A percentile compares a stretch with the other conserved stretches of the same genome.
Conservation (phyloP, 1,139 yeast genomes). For the Candida sanyaensis region DNA sequence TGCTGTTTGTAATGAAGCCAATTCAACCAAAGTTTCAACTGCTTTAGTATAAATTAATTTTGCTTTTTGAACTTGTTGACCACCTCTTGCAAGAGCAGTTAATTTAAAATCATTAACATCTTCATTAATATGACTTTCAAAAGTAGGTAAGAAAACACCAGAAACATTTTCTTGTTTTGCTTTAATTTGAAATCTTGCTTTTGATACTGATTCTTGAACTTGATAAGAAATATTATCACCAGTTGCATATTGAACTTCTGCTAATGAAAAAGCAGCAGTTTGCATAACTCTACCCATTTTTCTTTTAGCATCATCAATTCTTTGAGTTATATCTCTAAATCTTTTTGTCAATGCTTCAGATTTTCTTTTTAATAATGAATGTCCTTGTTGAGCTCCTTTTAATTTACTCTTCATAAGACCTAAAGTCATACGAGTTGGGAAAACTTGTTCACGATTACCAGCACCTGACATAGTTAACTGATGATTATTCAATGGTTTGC, state of each 20-base stretch:
- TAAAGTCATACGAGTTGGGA: slow-evolving; percentile 97
- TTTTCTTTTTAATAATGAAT: slow-evolving; percentile 87
- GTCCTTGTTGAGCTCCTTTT: slow-evolving; percentile 98
- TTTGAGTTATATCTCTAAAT: slow-evolving; percentile 90
- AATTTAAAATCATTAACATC: slow-evolving; percentile 89
- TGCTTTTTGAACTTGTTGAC: slow-evolving; percentile 96
- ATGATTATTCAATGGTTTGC: background rate
- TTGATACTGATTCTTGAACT: slow-evolving; percentile 90
- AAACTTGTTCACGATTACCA: slow-evolving; percentile 76
- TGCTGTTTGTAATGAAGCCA: slow-evolving; percentile 94
- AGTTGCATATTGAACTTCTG: slow-evolving; percentile 96
- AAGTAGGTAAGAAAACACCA: slow-evolving; percentile 93
- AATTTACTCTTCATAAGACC: slow-evolving; percentile 93
- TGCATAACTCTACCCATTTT: slow-evolving; percentile 99
- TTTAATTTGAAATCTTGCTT: slow-evolving; percentile 85
- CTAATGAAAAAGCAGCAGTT: slow-evolving; percentile 94
- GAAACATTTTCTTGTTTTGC: slow-evolving; percentile 96
- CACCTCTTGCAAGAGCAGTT: slow-evolving; percentile 98
- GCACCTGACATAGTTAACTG: slow-evolving; percentile 42
- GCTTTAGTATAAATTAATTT: slow-evolving; percentile 91
- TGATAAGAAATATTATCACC: slow-evolving; percentile 95
- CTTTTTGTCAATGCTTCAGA: slow-evolving; percentile 96
- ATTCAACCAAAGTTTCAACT: slow-evolving; percentile 91
- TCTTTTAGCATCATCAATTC: slow-evolving; percentile 93
- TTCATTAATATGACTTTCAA: slow-evolving; percentile 81